A percentile compares a stretch with the other conserved stretches of the same genome.
Conservation (phyloP, 352 stramenopile species). For the Albugo candida region DNA sequence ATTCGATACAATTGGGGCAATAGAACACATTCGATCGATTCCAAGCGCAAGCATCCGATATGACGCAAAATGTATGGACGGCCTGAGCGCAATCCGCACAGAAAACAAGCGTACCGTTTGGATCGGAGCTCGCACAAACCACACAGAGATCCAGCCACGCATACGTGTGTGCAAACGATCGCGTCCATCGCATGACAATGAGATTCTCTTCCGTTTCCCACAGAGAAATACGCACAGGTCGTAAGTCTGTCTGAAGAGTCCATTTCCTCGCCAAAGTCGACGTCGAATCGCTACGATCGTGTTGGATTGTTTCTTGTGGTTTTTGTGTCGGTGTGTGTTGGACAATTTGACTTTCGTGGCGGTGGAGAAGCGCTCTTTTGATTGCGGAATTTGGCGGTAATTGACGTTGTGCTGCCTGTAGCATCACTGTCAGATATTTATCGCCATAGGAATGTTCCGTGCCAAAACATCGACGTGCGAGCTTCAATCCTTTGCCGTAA, state of each 20-base stretch:
- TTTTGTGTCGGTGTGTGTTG: background rate
- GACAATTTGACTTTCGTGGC: background rate
- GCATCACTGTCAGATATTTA: constrained; percentile 42
- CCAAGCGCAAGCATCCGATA: constrained; percentile 18
- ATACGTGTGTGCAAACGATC: constrained; percentile 58
- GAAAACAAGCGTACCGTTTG: constrained; percentile 76
- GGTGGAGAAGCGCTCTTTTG: constrained; percentile 19
- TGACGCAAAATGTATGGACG: constrained; percentile 85
- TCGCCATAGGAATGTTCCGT: constrained; percentile 58
- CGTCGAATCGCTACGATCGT: background rate
- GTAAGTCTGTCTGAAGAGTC: too few species aligned
- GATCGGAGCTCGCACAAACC: constrained; percentile 74
- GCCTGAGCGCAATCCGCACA: constrained; percentile 92
- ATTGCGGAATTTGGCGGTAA: constrained; percentile 63
- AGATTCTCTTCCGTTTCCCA: constrained; percentile 42
- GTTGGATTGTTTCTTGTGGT: background rate
- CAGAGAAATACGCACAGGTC: too few species aligned
- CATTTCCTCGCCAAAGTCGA: too few species aligned
- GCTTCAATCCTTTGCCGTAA: constrained; percentile 59
- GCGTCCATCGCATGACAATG: constrained; percentile 55
- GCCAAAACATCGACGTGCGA: constrained; percentile 39
- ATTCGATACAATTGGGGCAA: constrained; percentile 45
- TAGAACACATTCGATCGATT: constrained; percentile 18
- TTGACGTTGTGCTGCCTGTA: constrained; percentile 57
- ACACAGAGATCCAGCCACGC: constrained; percentile 86